Percentiles rank a stretch among this genome's conserved stretches.
Conservation (phyloP, 1,284 basidiomycete genomes). For the Cutaneotrichosporon dermatis region DNA sequence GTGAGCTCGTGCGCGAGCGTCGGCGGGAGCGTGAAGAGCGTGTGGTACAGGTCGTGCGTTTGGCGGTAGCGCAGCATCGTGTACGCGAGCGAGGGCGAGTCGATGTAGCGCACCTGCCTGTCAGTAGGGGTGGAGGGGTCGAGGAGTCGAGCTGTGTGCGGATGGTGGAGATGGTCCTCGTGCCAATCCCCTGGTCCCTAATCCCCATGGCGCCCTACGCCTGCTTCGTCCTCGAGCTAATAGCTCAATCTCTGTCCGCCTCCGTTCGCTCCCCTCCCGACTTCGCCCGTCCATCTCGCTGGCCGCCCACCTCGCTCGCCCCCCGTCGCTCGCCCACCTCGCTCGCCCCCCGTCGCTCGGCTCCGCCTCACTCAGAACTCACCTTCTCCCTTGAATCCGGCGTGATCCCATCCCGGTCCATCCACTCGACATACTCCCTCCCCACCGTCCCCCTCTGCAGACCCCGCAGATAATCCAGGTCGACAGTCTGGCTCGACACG, state of each 20-base stretch:
- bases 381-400: constrained; percentile 92
- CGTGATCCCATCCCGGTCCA: constrained; percentile 82
- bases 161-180: too few relatives aligned
- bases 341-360: too few relatives aligned
- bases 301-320: too few relatives aligned
- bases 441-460: constrained; percentile 81
- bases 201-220: too few relatives aligned
- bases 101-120: constrained; percentile 80
- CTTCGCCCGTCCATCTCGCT: too few relatives aligned
- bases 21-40: constrained; percentile 80
- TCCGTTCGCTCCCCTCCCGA: too few relatives aligned
- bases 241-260: too few relatives aligned
- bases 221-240: too few relatives aligned
- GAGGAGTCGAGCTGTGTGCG: too few relatives aligned
- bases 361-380: constrained; percentile 35
- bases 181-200: too few relatives aligned
- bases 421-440: constrained; percentile 82
- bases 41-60: constrained; percentile 95
- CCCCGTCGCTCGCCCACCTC: too few relatives aligned
- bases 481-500: constrained; percentile 71
- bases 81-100: constrained; percentile 88
- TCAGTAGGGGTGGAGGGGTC: too few relatives aligned
- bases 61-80: constrained; percentile 98
- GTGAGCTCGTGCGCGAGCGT: constrained; percentile 90
- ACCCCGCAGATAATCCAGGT: constrained; percentile 62